These are phyloP conservation scores for Trichothecium sympodiale DNA, from an alignment of 2,329 filamentous ascomycete genomes.

Conservation along the genomic window DNA sequence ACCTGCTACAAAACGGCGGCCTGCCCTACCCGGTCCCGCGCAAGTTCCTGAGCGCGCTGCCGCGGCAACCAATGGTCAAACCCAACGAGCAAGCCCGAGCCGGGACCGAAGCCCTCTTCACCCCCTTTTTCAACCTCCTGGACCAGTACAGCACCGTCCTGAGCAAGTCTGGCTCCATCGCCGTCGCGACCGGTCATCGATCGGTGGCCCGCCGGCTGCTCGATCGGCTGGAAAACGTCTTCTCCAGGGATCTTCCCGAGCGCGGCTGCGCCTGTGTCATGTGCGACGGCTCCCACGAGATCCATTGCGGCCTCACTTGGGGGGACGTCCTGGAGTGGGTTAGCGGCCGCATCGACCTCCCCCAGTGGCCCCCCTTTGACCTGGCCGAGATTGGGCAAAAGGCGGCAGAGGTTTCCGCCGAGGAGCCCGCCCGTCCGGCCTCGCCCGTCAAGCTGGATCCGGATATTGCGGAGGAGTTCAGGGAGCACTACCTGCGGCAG, in stretches of 20 bases:
- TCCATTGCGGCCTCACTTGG: conserved; percentile 74
- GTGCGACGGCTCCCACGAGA: conserved; percentile 52
- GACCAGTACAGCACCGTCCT: conserved; percentile 81
- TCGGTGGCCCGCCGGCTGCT: conserved; percentile 85
- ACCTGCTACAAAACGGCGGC: conserved; percentile 81
- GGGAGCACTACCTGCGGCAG: conserved; percentile 84
- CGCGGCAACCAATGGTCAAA: conserved; percentile 42
- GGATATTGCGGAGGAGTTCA: conserved; percentile 86
- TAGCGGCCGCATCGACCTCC: conserved; percentile 76
- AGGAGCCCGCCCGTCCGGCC: conserved; percentile 43
- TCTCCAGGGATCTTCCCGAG: conserved; percentile 80
- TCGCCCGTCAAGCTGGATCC: conserved; percentile 72
- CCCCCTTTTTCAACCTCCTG: conserved; percentile 70
- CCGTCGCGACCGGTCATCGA: conserved; percentile 88
- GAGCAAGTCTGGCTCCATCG: conserved; percentile 73
- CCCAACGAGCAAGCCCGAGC: conserved; percentile 53
- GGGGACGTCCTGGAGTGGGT: conserved; percentile 91
- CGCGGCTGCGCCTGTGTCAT: conserved; percentile 81
- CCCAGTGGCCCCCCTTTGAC: conserved; percentile 80
- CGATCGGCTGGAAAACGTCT: conserved; percentile 86
- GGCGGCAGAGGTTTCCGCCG: conserved; percentile 49
- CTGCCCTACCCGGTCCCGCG: conserved; percentile 61
- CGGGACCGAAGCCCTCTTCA: conserved; percentile 65
- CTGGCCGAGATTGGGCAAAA: conserved; percentile 52
- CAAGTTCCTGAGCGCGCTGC: conserved; percentile 57